Conservation (phyloP, 805 yeast genomes). For the Wickerhamiella slavikovae region DNA sequence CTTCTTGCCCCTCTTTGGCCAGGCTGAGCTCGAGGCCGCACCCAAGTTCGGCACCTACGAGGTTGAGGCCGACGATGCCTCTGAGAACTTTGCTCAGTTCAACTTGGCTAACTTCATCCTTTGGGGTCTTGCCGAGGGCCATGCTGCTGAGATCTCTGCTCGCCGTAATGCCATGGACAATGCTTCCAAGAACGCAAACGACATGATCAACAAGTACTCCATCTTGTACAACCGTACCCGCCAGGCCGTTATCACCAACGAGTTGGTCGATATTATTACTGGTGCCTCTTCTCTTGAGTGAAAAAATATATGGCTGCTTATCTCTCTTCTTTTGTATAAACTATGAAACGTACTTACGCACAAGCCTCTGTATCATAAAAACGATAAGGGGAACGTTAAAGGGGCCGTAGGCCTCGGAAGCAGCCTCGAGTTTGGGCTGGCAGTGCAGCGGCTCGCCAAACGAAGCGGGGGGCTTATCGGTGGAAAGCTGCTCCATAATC, state of each 20-base stretch:
- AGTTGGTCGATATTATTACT: conserved; percentile 96
- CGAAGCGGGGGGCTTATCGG: conserved; percentile 34
- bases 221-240: conserved; percentile 98
- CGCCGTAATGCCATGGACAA: conserved; percentile 99
- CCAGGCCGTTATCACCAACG: conserved; percentile 98
- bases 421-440: conserved; percentile 11
- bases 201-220: conserved; percentile 90
- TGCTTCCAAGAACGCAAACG: conserved; percentile 99
- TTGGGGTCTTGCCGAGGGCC: conserved; percentile 91
- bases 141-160: conserved; percentile 93
- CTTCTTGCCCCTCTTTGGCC: conserved; percentile 41
- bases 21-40: conserved; percentile 56
- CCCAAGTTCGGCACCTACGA: conserved; percentile 71
- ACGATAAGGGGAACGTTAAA: conserved; percentile 17
- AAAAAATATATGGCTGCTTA: conserved; percentile 4
- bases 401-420: conserved; percentile 16
- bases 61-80: conserved; percentile 26
- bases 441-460: conserved; percentile 7
- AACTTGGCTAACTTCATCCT: conserved; percentile 76
- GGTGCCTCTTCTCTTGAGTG: conserved; percentile 98
- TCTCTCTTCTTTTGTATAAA: background rate
- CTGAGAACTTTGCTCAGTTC: conserved; percentile 45
- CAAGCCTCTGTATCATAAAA: conserved; percentile 9
- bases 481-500: conserved; percentile 39
- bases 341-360: background rate